Evolutionary conservation across 2,329 filamentous ascomycete species (phyloP), one percentile per base, ranked within the genome.

Genomic region (Phyllosticta paracitricarpa): DNA sequence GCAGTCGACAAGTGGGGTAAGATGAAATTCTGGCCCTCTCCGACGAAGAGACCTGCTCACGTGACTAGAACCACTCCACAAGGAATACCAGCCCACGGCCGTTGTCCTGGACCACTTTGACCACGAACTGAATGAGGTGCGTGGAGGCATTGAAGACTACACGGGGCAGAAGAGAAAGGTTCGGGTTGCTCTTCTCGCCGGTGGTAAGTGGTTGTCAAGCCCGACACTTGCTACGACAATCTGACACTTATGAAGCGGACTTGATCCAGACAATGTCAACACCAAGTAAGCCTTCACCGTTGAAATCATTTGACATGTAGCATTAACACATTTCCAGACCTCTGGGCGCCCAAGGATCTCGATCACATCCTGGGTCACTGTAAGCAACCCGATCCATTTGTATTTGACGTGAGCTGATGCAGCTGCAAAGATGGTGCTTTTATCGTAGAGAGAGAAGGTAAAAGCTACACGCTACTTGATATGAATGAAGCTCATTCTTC

Each of bases 81-180:
- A 87, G 69, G 82, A 89, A 66, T 97, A 96, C 72, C 87, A 91
- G 64, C 91, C 91, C 17, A 97, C 93, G 0, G 93, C 92, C 51
- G 84, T 88, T 67, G 92, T 96, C 51, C 80, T 97, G 56, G 91
- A 96, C 70, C 93, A 97, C 75, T 94, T 97, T 68, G 86, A 95
- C 66, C 78, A 93, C 70, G 91, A 97, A 73, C 89, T 97, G 71
- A 96, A 97, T 72, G 82, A 84, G 25, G 83, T 90, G 54, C 79
- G 86, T 30, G 86, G 88, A 51, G 92, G 92, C 6, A 84, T 94
- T 30, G 82, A 89, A 68, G 83, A 82, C 55, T 79, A 81, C 22
- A 82, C 87, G 65, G 90, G 89, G 63, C 78, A 79, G 59, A 84
- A 82, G 69, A 87, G 84, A 72, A 82, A 79, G 12, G 87, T 88